Percentiles rank a stretch among this genome's conserved stretches.
Evolutionary conservation across 2,329 filamentous ascomycete species (phyloP).

Genomic region (Cryphonectria radicalis): DNA sequence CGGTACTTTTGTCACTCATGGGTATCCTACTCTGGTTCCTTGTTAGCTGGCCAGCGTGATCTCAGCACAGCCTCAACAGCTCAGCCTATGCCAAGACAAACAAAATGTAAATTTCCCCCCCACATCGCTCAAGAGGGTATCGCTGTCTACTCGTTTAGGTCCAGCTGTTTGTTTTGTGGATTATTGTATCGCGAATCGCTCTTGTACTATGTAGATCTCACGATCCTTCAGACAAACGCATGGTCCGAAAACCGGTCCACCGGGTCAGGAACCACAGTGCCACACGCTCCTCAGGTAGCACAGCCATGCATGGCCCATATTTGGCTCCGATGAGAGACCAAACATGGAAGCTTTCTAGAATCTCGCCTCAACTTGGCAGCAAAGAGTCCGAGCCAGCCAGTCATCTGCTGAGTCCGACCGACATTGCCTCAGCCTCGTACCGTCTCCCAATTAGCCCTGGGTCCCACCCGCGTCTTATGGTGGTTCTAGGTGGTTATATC

Average conservation of each 20-base stretch:
- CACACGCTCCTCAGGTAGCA: background rate
- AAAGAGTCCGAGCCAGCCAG: background rate
- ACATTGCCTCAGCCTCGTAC: background rate
- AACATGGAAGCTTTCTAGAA: constrained; percentile 23
- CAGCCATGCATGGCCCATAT: background rate
- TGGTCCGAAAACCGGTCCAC: background rate
- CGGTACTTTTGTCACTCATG: background rate
- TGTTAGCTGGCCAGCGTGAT: constrained; percentile 20
- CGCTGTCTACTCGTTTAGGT: background rate
- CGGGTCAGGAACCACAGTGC: background rate
- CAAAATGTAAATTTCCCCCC: too few species aligned
- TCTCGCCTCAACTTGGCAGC: background rate
- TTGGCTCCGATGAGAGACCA: background rate
- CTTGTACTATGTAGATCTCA: background rate
- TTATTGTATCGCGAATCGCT: background rate
- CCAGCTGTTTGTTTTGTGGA: background rate
- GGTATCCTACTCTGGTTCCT: background rate
- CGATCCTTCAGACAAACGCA: background rate
- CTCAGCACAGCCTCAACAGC: constrained; percentile 24
- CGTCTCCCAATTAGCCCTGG: background rate
- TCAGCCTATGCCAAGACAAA: constrained; percentile 18
- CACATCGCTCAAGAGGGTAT: background rate
- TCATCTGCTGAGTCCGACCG: background rate
- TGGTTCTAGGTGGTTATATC: background rate
- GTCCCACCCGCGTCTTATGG: background rate